A percentile compares a stretch with the other conserved stretches of the same genome.
These are phyloP conservation scores for Hypoxylon crocopeplum DNA, from an alignment of 495 filamentous ascomycete genomes.

Conservation along the genomic window DNA sequence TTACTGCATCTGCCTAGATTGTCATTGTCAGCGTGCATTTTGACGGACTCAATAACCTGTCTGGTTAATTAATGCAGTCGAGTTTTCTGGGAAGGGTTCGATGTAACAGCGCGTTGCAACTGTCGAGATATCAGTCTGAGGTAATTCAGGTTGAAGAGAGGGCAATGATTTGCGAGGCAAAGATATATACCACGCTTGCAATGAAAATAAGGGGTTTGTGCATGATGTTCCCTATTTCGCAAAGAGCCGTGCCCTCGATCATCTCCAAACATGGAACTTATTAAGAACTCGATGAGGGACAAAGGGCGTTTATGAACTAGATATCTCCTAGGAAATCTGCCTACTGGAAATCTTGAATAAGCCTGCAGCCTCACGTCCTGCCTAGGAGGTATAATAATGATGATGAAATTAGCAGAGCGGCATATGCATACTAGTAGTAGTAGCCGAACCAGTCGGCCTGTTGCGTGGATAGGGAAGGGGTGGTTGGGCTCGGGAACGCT, in stretches of 20 bases:
- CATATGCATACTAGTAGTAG: not conserved
- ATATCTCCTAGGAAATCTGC: too few relatives aligned
- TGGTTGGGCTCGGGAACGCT: slow-evolving; percentile 19
- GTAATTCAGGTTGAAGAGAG: not conserved
- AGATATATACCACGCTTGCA: too few relatives aligned
- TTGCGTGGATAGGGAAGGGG: slow-evolving; percentile 16
- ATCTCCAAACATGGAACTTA: too few relatives aligned
- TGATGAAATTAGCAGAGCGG: not conserved
- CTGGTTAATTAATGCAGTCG: not conserved
- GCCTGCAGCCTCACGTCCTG: not conserved
- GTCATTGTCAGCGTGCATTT: slow-evolving; percentile 1
- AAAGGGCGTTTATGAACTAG: too few relatives aligned
- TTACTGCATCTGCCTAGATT: not conserved
- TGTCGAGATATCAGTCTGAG: not conserved
- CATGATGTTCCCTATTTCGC: too few relatives aligned
- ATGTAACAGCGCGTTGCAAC: slow-evolving; percentile 17
- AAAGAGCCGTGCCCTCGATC: too few relatives aligned
- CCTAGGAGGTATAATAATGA: not conserved
- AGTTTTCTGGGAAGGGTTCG: not conserved
- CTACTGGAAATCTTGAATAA: too few relatives aligned
- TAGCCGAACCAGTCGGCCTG: slow-evolving; percentile 25
- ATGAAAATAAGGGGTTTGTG: too few relatives aligned
- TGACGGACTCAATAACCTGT: not conserved
- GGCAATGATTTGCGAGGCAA: slow-evolving; percentile 26
- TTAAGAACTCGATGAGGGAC: too few relatives aligned